These are phyloP conservation scores for Neurospora hispaniola DNA, from an alignment of 495 filamentous ascomycete genomes.

Conservation along the genomic window DNA sequence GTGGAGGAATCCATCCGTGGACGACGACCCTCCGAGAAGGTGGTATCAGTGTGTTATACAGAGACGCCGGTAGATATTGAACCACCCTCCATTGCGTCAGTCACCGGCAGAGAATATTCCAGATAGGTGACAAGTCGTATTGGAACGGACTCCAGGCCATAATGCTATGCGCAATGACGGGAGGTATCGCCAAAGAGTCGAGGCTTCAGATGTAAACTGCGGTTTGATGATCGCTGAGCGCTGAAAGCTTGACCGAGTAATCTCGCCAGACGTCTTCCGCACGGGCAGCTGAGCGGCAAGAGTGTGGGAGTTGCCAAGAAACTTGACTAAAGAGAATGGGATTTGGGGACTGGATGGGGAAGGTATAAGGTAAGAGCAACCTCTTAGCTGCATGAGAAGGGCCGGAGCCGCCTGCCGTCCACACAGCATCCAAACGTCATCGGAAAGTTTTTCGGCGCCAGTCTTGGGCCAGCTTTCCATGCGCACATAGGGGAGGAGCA, in stretches of 20 bases:
- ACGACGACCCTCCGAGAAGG: background rate
- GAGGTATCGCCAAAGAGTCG: background rate
- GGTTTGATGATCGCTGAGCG: background rate
- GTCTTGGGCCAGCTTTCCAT: background rate
- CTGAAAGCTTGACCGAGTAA: background rate
- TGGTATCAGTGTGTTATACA: background rate
- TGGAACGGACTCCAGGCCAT: background rate
- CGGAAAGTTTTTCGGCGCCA: background rate
- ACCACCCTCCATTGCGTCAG: background rate
- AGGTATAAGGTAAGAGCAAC: constrained; percentile 27
- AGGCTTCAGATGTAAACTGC: background rate
- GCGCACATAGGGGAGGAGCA: background rate
- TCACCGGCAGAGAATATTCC: background rate
- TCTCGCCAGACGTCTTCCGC: background rate
- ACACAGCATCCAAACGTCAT: background rate
- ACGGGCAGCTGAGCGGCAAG: background rate
- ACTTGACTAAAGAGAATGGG: background rate
- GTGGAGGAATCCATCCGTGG: background rate
- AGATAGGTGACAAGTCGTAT: background rate
- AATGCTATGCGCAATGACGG: background rate
- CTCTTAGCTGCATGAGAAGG: constrained; percentile 20
- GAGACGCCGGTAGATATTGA: background rate
- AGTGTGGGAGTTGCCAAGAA: background rate
- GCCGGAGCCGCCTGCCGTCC: constrained; percentile 9
- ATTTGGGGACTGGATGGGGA: constrained; percentile 14